Base-by-base conservation (phyloP, 2,329 filamentous ascomycete species). In the Penicillium nordicum region DNA sequence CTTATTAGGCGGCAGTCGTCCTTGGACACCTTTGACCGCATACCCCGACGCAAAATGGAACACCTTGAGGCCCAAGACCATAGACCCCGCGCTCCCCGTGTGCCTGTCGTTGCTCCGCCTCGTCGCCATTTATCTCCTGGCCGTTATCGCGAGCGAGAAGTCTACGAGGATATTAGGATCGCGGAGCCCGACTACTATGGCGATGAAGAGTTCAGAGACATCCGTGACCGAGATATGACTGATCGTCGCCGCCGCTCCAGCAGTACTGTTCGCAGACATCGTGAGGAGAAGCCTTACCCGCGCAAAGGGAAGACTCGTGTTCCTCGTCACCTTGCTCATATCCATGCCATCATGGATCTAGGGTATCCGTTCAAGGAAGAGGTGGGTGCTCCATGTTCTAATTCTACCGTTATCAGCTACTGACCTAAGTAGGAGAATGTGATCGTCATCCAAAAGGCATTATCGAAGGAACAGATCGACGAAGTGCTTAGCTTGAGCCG, bases 301-400 rank as follows among this genome's bases (percentile, higher is more conserved):
- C 89, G 89, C 76, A 92, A 88, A 72, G 92, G 92, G 66, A 96
- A 92, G 81, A 97, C 92, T 14, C 86, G 89, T 65, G 92, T 97
- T 72, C 92, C 92, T 0, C 86, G 84, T 57, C 84, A 88, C 55
- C 79, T 96, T 57, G 90, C 95, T 14, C 89, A 89, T 62, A 88
- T 89, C 70, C 82, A 87, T 59, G 92, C 90, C 1, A 83, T 97
- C 34, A 87, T 89, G 60, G 90, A 96, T 61, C 80, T 96, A 14
- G 88, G 89, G 12, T 96, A 96, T 73, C 90, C 90, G 0, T 97
- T 87, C 66, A 83, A 90, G 54, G 89, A 95, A 77, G 91, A 96
- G 81, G 90, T 92, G 74, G 64, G 84, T 71, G 36, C 11, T 52
- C 8, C 12, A 2, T 36, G 14, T 38, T 18, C 23, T 10, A 34